A percentile compares a stretch with the other conserved stretches of the same genome.
Evolutionary conservation across 768 basidiomycete species (phyloP).

Genomic region (Ephemerocybe angulata): DNA sequence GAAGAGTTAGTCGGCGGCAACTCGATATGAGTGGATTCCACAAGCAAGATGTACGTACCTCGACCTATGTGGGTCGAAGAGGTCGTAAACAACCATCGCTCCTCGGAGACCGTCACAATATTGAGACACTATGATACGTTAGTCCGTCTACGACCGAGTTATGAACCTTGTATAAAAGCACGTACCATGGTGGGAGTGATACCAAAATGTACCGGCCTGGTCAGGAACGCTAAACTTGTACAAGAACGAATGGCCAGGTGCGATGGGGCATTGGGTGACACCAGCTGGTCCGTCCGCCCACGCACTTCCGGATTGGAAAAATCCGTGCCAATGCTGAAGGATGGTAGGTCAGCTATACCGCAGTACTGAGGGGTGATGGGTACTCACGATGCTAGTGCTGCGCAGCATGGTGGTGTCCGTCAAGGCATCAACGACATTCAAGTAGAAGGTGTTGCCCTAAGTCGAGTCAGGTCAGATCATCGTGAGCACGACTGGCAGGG

Average conservation of each 20-base stretch:
- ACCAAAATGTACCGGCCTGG: constrained; percentile 47
- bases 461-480: not conserved
- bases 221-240: constrained; percentile 34
- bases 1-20: not conserved
- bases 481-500: not conserved
- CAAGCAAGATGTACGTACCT: constrained; percentile 27
- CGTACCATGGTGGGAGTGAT: constrained; percentile 27
- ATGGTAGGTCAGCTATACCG: not conserved
- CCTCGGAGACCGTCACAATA: constrained; percentile 14
- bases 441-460: constrained; percentile 36
- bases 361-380: not conserved
- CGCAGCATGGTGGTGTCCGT: constrained; percentile 34
- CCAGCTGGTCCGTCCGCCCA: constrained; percentile 30
- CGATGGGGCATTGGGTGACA: constrained; percentile 45
- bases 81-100: constrained; percentile 14
- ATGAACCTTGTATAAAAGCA: too few relatives aligned
- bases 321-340: constrained; percentile 31
- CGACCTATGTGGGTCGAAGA: constrained; percentile 14
- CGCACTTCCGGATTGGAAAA: constrained; percentile 28
- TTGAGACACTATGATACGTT: constrained; percentile 2
- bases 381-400: constrained; percentile 37
- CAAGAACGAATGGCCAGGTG: constrained; percentile 32
- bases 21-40: not conserved
- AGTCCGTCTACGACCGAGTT: too few relatives aligned
- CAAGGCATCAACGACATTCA: constrained; percentile 39